phyloP scores from a whole-genome alignment of 1,284 basidiomycete genomes.

The Cutaneotrichosporon cutaneum region DNA sequence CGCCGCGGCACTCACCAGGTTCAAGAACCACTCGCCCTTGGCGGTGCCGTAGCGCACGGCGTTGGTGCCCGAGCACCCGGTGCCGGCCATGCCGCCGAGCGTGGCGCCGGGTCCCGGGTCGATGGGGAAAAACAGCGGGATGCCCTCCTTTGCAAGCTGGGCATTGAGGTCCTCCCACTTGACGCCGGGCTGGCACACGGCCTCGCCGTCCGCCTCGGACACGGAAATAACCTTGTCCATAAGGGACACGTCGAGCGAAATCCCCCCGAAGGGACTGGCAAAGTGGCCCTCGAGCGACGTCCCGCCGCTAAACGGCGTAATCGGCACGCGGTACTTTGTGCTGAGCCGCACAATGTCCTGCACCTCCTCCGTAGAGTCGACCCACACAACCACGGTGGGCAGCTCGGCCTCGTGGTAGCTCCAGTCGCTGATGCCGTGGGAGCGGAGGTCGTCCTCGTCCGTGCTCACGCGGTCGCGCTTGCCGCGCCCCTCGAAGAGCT shows the following conservation, averaged over 20 bases:
- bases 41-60: slow-evolving; percentile 86
- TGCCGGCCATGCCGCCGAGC: slow-evolving; percentile 88
- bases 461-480: slow-evolving; percentile 44
- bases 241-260: slow-evolving; percentile 76
- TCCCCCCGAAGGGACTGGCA: slow-evolving; percentile 61
- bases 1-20: slow-evolving; percentile 58
- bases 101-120: slow-evolving; percentile 71
- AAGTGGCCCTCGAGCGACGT: slow-evolving; percentile 53
- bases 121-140: slow-evolving; percentile 85
- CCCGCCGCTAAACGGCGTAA: slow-evolving; percentile 52
- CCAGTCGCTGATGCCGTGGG: slow-evolving; percentile 52
- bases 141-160: slow-evolving; percentile 65
- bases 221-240: slow-evolving; percentile 78
- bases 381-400: slow-evolving; percentile 54
- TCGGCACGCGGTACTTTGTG: slow-evolving; percentile 45
- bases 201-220: slow-evolving; percentile 69
- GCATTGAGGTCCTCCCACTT: slow-evolving; percentile 86
- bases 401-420: slow-evolving; percentile 49
- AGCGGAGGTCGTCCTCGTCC: slow-evolving; percentile 47
- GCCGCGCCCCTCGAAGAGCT: slow-evolving; percentile 29
- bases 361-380: slow-evolving; percentile 48
- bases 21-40: slow-evolving; percentile 79
- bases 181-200: slow-evolving; percentile 78
- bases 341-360: slow-evolving; percentile 46
- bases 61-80: slow-evolving; percentile 68